phyloP scores from a whole-genome alignment of 176 grass and related monocot species.

The Tillandsia fasciculata region DNA sequence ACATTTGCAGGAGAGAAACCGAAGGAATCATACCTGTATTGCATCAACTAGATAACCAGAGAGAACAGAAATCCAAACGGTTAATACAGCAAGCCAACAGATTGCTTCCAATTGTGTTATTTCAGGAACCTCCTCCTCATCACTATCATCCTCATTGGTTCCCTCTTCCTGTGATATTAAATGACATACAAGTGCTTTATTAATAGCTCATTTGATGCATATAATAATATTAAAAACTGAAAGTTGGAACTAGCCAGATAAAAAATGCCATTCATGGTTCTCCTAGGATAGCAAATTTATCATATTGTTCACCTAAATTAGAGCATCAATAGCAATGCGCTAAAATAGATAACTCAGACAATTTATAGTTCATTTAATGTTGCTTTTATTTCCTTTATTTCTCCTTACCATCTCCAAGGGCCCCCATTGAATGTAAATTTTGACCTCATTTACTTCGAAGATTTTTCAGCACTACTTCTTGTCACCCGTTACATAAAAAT shows the following conservation, averaged over 20 bases:
- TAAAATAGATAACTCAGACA: background rate
- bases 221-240: background rate
- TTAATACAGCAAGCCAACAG: slow-evolving; percentile 76
- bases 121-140: slow-evolving; percentile 56
- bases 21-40: slow-evolving; percentile 51
- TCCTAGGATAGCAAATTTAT: no score
- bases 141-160: slow-evolving; percentile 29
- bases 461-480: no score
- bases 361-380: background rate
- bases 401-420: no score
- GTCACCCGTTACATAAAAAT: no score
- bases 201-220: background rate
- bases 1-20: no score
- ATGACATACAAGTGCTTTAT: background rate
- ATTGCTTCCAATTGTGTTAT: slow-evolving; percentile 78
- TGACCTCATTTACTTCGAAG: no score
- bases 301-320: no score
- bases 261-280: no score
- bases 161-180: slow-evolving; percentile 44
- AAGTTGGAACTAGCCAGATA: no score
- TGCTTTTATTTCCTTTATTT: no score
- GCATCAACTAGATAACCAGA: slow-evolving; percentile 94
- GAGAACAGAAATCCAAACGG: slow-evolving; percentile 94
- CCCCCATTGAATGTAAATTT: no score
- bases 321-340: no score